Evolutionary conservation across 805 yeast genomes (phyloP).

Genomic region (Jamesozyma spencerorum): DNA sequence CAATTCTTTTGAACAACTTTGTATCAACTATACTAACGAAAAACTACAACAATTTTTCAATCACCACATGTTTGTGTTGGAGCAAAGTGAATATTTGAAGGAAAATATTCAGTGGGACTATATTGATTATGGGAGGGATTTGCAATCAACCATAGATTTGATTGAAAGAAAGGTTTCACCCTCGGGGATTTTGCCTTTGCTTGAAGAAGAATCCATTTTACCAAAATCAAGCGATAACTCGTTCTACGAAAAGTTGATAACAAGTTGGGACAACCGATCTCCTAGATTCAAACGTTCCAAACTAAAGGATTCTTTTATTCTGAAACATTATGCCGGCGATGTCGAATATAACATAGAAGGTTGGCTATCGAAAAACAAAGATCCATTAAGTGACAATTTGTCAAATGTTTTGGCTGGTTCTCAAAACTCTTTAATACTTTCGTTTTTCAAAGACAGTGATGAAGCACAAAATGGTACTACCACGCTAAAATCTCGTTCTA

Average conservation of each 20-base stretch:
- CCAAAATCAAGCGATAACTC: conserved; percentile 81
- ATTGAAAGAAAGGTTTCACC: conserved; percentile 63
- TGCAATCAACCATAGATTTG: conserved; percentile 88
- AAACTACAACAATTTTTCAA: conserved; percentile 95
- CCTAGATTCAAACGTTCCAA: conserved; percentile 64
- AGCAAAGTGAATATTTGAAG: conserved; percentile 87
- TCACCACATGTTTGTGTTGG: conserved; percentile 94
- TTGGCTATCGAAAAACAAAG: conserved; percentile 92
- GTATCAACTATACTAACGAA: conserved; percentile 95
- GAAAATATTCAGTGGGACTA: conserved; percentile 96
- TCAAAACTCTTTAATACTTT: conserved; percentile 43
- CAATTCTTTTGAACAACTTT: conserved; percentile 93
- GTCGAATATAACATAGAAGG: conserved; percentile 90
- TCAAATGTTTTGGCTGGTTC: conserved; percentile 54
- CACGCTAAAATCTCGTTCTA: not conserved
- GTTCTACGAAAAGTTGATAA: conserved; percentile 69
- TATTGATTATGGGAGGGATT: conserved; percentile 88
- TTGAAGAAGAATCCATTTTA: conserved; percentile 92
- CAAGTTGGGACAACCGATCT: conserved; percentile 48
- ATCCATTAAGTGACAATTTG: conserved; percentile 76
- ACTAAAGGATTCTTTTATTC: conserved; percentile 64
- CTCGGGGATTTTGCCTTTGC: conserved; percentile 73
- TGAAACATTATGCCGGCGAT: conserved; percentile 90
- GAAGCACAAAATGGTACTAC: conserved; percentile 2
- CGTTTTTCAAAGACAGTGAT: conserved; percentile 37